phyloP scores from a whole-genome alignment of 2,329 filamentous ascomycete species.

The Pseudogymnoascus sp. region DNA sequence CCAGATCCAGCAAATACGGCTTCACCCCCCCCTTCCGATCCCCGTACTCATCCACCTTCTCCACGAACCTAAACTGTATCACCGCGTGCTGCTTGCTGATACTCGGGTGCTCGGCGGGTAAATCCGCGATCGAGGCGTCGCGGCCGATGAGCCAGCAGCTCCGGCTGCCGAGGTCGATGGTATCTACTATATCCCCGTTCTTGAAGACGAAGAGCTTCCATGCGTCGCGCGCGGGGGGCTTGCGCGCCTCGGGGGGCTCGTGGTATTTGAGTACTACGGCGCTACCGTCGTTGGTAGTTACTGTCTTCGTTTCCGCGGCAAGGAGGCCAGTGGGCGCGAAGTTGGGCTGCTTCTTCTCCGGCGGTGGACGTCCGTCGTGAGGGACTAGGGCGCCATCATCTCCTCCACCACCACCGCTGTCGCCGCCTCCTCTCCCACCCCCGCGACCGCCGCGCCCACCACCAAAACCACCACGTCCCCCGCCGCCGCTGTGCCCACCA shows the following conservation, averaged over 20 bases:
- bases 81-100: conserved; percentile 94
- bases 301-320: conserved; percentile 76
- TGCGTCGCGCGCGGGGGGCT: conserved; percentile 65
- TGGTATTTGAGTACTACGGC: conserved; percentile 87
- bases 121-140: conserved; percentile 71
- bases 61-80: conserved; percentile 81
- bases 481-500: conserved; percentile 24
- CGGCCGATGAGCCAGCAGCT: conserved; percentile 90
- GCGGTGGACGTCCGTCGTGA: conserved; percentile 35
- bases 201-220: conserved; percentile 97
- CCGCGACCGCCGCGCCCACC: not conserved
- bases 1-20: conserved; percentile 88
- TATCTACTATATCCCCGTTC: conserved; percentile 69
- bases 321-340: conserved; percentile 72
- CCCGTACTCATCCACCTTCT: conserved; percentile 77
- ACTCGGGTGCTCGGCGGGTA: conserved; percentile 81
- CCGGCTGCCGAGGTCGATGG: conserved; percentile 63
- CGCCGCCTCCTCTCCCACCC: conserved; percentile 26
- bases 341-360: conserved; percentile 81
- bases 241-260: conserved; percentile 86
- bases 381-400: conserved; percentile 15
- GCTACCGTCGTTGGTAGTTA: conserved; percentile 63
- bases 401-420: not conserved
- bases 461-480: not conserved
- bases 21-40: conserved; percentile 71